Base-by-base conservation (phyloP, 2,329 filamentous ascomycete species). In the Aspergillaceae sp. region DNA sequence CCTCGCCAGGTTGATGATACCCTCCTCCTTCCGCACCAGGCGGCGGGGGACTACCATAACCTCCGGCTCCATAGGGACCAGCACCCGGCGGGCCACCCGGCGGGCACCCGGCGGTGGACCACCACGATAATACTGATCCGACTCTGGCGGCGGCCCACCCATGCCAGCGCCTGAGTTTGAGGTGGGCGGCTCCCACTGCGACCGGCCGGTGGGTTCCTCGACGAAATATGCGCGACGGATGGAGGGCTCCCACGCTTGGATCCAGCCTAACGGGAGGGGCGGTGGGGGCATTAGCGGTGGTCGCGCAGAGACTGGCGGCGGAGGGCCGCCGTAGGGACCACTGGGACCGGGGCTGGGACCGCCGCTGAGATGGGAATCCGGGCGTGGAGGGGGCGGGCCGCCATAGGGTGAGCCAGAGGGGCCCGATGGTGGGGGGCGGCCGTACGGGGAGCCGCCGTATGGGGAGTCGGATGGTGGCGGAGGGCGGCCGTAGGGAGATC, bases 181-280 rank as follows among this genome's bases (percentile, higher is more conserved):
- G 10, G 51, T 54, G 43, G 82, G 80, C 10, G 74, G 70, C 51
- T 83, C 79, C 82, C 82, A 85, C 62, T 84, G 80, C 0, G 78
- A 76, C 48, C 74, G 75, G 19, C 80, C 79, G 8, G 78, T 78
- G 41, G 76, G 70, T 47, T 78, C 68, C 61, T 85, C 80, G 47
- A 80, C 72, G 57, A 82, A 86, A 67, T 78, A 85, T 69, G 78
- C 84, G 46, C 78, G 77, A 58, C 82, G 77, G 49, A 73, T 69
- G 48, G 70, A 72, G 47, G 78, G 74, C 53, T 86, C 82, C 65
- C 76, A 86, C 62, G 83, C 76, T 27, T 79, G 71, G 29, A 70
- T 67, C 82, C 82, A 86, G 53, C 82, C 82, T 42, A 71, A 58
- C 27, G 82, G 74, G 52, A 83, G 68, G 11, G 62, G 59, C 49